These are phyloP conservation scores for Stagonosporopsis rhizophila DNA, from an alignment of 2,329 filamentous ascomycete species.

Conservation along the genomic window DNA sequence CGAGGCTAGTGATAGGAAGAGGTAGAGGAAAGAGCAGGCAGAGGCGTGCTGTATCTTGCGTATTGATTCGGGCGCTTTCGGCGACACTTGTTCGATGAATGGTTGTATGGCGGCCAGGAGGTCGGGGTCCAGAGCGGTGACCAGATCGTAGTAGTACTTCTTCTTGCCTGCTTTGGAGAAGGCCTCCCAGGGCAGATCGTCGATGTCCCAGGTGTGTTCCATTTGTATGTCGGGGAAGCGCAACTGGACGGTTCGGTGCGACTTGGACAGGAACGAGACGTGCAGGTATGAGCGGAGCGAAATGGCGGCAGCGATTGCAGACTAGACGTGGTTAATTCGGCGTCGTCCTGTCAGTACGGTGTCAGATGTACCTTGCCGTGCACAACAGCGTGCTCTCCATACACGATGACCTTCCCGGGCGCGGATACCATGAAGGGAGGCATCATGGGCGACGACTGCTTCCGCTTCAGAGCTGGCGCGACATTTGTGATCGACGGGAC, in stretches of 20 bases:
- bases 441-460: slow-evolving; percentile 67
- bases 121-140: slow-evolving; percentile 80
- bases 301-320: slow-evolving; percentile 92
- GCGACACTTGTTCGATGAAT: slow-evolving; percentile 75
- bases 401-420: slow-evolving; percentile 97
- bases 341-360: not conserved
- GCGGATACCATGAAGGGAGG: slow-evolving; percentile 98
- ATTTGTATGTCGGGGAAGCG: slow-evolving; percentile 91
- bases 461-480: slow-evolving; percentile 34
- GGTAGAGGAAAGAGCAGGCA: slow-evolving; percentile 86
- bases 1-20: slow-evolving; percentile 86
- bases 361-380: slow-evolving; percentile 77
- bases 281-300: slow-evolving; percentile 96
- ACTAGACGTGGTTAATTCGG: slow-evolving; percentile 56
- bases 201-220: slow-evolving; percentile 92
- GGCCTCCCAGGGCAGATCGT: slow-evolving; percentile 82
- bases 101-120: slow-evolving; percentile 82
- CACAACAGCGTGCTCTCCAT: slow-evolving; percentile 97
- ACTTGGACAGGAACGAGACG: slow-evolving; percentile 92
- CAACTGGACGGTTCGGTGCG: slow-evolving; percentile 83
- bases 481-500: slow-evolving; percentile 19
- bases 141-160: slow-evolving; percentile 89
- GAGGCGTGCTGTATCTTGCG: slow-evolving; percentile 86
- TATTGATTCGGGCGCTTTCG: slow-evolving; percentile 68
- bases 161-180: slow-evolving; percentile 86